Base-by-base conservation (phyloP, 2,329 filamentous ascomycete genomes). In the Immersiporthe knoxdaviesiana region DNA sequence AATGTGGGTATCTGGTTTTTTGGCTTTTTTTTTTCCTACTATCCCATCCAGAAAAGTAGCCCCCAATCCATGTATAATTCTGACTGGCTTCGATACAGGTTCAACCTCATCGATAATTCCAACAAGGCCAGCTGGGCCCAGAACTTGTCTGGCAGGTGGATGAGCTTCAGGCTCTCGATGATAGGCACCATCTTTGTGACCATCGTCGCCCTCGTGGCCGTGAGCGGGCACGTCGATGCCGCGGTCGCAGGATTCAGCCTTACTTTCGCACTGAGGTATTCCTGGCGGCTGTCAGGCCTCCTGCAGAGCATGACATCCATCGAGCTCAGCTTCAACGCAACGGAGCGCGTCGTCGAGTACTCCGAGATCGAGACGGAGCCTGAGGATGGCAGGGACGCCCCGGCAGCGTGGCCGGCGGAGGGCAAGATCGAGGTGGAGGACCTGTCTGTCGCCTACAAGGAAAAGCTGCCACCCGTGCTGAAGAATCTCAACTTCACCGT, bases 291-390 rank as follows among this genome's bases (percentile, higher is more conserved):
- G 63, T 77, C 76, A 0, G 73, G 74, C n/a, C 73, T 80, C 21
- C 75, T 82, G 4, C 75, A 77, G 50, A 76, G 77, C 54, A 76
- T 79, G 72, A 78, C 79, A 0, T 77, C 76, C 27, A 75, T 81
- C 7, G 81, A 83, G 74, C 74, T 81, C 41, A 77, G 76, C 11
- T 82, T 83, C 78, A 83, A 82, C 66, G 77, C 79, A 6, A 77
- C 78, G 16, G 81, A 83, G 72, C 75, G 81, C n/a, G 78, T 83
- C 8, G 67, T 82, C n/a, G 81, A 83, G 71, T 83, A 83, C 73
- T 75, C 78, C 1, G 77, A 80, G 37, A 76, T 83, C 62, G 75
- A 76, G 73, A 79, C 77, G 2, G 80, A 81, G 71, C 74, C 77
- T 65, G 70, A 80, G 44, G 80, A 75, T 47, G 79, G 78, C 5